Base-by-base conservation (phyloP, 1,139 yeast genomes). In the Sugiyamaella sp. region DNA sequence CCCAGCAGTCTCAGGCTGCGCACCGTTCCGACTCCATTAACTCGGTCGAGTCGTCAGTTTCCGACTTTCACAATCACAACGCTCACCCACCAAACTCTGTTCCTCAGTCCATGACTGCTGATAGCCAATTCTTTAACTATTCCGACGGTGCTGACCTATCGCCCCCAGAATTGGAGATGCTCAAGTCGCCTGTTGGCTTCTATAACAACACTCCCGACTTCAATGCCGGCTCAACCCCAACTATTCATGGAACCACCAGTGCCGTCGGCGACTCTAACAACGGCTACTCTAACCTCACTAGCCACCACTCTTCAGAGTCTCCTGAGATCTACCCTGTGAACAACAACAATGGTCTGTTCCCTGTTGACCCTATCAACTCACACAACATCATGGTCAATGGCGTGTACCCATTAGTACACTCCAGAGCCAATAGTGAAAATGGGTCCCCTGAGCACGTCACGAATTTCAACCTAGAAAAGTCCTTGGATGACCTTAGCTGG, bases 351-450 rank as follows among this genome's bases (percentile, higher is more conserved):
- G 33, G 33, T 24, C 16, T 48, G 6, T 48, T 48, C 19, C 46
- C 46, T 8, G 32, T 39, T 10, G 51, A 48, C 19, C 46, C 40
- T 5, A 44, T 50, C 24, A 27, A 22, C 22, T 40, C 49, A 14
- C 46, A 53, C 50, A 38, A 40, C 16, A 22, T 52, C 16, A 48
- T 50, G 54, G 48, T 53, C 42, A 58, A 59, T 48, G 65, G 65
- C 8, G 41, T 60, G 3, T 62, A 62, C 49, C 64, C 65, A 2
- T 49, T 55, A 25, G 62, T 58, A 1, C 65, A 62, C 51, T 62
- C 65, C 16, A 53, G 63, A 20, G 60, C 63, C 46, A 62, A 60
- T 48, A 55, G 60, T 42, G 63, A 59, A 40, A 55, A 47, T 43
- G 48, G 59, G 14, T 54, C 58, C 32, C 54, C 57, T 17, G 57